Base-by-base conservation (phyloP, 371 early-diverging fungal genomes). In the Smittium culicis region DNA sequence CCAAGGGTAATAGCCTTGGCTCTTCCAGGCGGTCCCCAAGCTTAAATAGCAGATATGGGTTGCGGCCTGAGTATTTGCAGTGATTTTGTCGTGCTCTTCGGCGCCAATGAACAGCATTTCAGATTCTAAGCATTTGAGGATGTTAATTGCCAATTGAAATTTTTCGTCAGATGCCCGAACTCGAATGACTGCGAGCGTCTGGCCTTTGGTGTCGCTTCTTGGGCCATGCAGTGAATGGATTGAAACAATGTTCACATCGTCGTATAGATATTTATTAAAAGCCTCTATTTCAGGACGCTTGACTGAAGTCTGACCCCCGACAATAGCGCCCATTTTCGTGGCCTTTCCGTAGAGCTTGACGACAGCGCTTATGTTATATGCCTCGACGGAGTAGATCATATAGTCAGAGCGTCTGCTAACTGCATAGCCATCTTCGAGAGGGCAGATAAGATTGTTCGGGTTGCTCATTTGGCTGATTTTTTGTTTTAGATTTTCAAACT, bases 191-290 rank as follows among this genome's bases (percentile, higher is more conserved):
- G 85, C 93, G 70, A 95, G 72, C 8, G 95, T 93, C 68, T 92
- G 93, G 0, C 88, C 90, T 35, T 77, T 79, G 0, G 96, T 86
- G 66, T 87, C 82, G 33, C 94, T 90, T 33, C 81, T 83, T 0
- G 96, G 96, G 3, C 98, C 98, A 71, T 97, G 98, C 84, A 97
- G 86, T 0, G 93, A 93, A 73, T 97, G 98, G 66, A 90, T 90
- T 2, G 93, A 88, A 27, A 97, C 87, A 63, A 97, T 94, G 70
- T 90, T 85, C 24, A 90, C 90, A 75, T 97, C 98, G 0, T 74
- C 67, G 0, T 95, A 94, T 27, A 96, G 71, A 74, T 91, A 80
- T 72, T 81, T 81, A 32, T 90, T 88, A 67, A 97, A 92, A 0
- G 96, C 95, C 14, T 69, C 76, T 66, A 96, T 88, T 74, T 97